Conservation (phyloP, 371 early-diverging fungal species). For the Zopfochytrium polystomum region DNA sequence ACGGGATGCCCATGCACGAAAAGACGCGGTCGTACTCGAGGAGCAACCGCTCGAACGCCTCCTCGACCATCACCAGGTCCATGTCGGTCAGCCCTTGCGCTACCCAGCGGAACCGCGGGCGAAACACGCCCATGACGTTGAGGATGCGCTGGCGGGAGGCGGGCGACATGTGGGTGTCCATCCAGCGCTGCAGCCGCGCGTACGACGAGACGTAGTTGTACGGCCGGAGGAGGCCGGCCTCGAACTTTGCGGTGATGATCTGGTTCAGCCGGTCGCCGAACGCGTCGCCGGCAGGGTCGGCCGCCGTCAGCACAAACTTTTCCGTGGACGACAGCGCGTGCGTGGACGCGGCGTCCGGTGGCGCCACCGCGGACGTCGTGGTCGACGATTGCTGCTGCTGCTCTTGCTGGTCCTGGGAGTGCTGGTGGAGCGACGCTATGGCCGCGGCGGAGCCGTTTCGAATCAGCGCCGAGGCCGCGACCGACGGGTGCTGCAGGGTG, state of each 20-base stretch:
- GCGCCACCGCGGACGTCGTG: background rate
- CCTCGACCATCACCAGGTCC: conserved; percentile 87
- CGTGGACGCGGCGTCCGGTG: background rate
- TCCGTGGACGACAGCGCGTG: conserved; percentile 62
- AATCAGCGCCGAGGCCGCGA: too few species aligned
- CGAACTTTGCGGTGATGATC: conserved; percentile 87
- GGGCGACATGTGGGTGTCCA: conserved; percentile 83
- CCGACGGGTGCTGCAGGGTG: too few species aligned
- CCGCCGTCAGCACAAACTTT: conserved; percentile 82
- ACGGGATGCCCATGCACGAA: conserved; percentile 90
- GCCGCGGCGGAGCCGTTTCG: background rate
- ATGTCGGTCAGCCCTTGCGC: conserved; percentile 86
- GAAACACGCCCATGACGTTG: conserved; percentile 80
- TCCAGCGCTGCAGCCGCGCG: conserved; percentile 78
- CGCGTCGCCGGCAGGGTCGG: conserved; percentile 80
- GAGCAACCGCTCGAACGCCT: conserved; percentile 87
- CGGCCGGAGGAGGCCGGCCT: conserved; percentile 88
- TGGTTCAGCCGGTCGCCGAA: conserved; percentile 71
- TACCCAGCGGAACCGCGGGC: conserved; percentile 78
- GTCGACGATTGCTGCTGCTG: conserved; percentile 3
- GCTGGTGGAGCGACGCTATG: too few species aligned
- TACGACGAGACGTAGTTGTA: conserved; percentile 91
- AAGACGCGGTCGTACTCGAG: conserved; percentile 92
- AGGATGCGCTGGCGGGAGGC: conserved; percentile 71
- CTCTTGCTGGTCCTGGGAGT: conserved; percentile 4